phyloP scores from a whole-genome alignment of 345 rosid species.

The Sonneratia caseolaris region DNA sequence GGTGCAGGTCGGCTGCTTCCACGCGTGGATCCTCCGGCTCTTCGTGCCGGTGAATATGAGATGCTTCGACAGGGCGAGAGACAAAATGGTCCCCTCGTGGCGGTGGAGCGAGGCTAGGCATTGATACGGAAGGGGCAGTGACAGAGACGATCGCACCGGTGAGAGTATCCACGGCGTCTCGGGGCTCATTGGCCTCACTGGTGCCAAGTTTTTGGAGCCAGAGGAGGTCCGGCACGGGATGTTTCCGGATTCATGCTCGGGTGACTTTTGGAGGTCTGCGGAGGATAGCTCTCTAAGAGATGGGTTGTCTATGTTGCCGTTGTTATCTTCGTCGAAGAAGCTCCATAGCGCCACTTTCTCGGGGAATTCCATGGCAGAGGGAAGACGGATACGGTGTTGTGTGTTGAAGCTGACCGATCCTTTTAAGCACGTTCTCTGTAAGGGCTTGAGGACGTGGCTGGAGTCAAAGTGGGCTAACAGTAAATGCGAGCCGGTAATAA shows the following conservation, averaged over 20 bases:
- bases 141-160: slow-evolving; percentile 2
- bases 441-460: no score
- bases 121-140: slow-evolving; percentile 13
- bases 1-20: slow-evolving; percentile 12
- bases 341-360: slow-evolving; percentile 9
- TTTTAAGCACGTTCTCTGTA: no score
- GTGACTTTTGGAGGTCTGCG: neutral
- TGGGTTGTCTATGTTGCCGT: neutral
- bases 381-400: neutral
- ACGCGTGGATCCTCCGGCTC: slow-evolving; percentile 12
- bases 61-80: slow-evolving; percentile 11
- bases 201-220: neutral
- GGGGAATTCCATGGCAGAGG: slow-evolving; percentile 9
- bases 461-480: no score
- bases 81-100: slow-evolving; percentile 10
- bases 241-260: neutral
- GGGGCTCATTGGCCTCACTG: slow-evolving; percentile 11
- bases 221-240: neutral
- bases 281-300: neutral
- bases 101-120: slow-evolving; percentile 16
- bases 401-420: no score
- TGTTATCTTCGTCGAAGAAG: slow-evolving; percentile 7
- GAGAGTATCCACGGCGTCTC: slow-evolving; percentile 13
- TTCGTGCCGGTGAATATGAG: slow-evolving; percentile 14
- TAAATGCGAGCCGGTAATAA: no score